Evolutionary conservation across 1,284 basidiomycete genomes (phyloP), one percentile per base, ranked within the genome.

Genomic region (Malassezia vespertilionis): DNA sequence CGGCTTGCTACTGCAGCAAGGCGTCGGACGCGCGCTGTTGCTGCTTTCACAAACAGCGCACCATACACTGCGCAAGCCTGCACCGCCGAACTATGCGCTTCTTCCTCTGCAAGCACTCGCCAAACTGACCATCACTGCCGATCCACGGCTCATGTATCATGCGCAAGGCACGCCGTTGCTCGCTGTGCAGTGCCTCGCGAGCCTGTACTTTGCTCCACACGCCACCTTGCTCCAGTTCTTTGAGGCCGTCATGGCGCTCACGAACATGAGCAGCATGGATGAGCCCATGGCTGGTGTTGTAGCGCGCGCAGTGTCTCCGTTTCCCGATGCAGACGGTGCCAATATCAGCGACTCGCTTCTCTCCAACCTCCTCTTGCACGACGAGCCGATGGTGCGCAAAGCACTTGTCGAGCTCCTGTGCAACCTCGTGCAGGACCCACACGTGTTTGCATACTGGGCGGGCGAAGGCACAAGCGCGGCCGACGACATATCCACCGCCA

Each of bases 211-310:
- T 4, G 44, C 46, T 7, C 37, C 35, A 17, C 6, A 84, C 59
- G 72, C 80, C 0, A 75, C 78, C 0, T 78, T 86, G 1, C 75
- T 96, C 12, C 87, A 95, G 63, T 78, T 78, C 34, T 97, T 97
- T 63, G 91, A 97, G 71, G 80, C 82, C 3, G 76, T 89, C 53
- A 90, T 97, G 85, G 90, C 89, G 1, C 76, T 97, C 38, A 97
- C 91, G 4, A 97, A 97, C 67, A 73, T 97, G 27, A 82, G 89
- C 1, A 88, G 86, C n/a, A 44, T 65, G 7, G 47, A 48, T 5
- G 48, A 53, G 7, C 46, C 46, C 5, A 32, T 58, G 20, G 54
- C 58, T 9, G 24, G 76, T 15, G 77, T 80, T 7, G 53, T 64
- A n/a, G 58, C 56, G 4, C 36, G 23, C 7, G 38, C 36, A 34